A percentile compares a stretch with the other conserved stretches of the same genome.
These are phyloP conservation scores for Cryptosporidium bovis DNA, from an alignment of 169 alveolate species.

Conservation along the genomic window DNA sequence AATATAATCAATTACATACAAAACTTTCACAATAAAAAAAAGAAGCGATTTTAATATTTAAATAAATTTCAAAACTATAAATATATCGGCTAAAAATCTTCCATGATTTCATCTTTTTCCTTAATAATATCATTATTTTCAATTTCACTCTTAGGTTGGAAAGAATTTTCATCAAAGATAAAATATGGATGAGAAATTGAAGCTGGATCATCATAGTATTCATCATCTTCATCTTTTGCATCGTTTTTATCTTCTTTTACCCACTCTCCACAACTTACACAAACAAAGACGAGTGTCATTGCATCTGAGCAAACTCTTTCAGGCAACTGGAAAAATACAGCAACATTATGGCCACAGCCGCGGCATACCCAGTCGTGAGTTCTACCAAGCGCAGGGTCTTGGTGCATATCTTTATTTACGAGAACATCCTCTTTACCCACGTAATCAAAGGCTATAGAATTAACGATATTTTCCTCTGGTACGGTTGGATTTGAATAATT, in stretches of 20 bases:
- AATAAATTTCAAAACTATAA: background rate
- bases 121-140: background rate
- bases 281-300: conserved; percentile 91
- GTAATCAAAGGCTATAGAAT: conserved; percentile 76
- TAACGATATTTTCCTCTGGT: conserved; percentile 78
- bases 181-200: conserved; percentile 44
- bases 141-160: conserved; percentile 64
- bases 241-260: conserved; percentile 73
- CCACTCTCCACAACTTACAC: conserved; percentile 84
- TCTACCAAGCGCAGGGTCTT: conserved; percentile 92
- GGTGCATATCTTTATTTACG: conserved; percentile 84
- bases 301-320: conserved; percentile 90
- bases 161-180: conserved; percentile 36
- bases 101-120: background rate
- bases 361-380: conserved; percentile 89
- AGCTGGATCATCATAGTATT: conserved; percentile 16
- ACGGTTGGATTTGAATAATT: conserved; percentile 74
- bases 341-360: conserved; percentile 85
- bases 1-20: background rate
- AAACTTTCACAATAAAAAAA: background rate
- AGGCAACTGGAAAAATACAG: conserved; percentile 90
- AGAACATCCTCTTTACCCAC: conserved; percentile 85
- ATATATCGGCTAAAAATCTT: background rate
- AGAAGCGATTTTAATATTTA: background rate
- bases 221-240: conserved; percentile 45